Evolutionary conservation across 169 alveolate genomes (phyloP), one percentile per base, ranked within the genome.

Genomic region (Fabrea salina): DNA sequence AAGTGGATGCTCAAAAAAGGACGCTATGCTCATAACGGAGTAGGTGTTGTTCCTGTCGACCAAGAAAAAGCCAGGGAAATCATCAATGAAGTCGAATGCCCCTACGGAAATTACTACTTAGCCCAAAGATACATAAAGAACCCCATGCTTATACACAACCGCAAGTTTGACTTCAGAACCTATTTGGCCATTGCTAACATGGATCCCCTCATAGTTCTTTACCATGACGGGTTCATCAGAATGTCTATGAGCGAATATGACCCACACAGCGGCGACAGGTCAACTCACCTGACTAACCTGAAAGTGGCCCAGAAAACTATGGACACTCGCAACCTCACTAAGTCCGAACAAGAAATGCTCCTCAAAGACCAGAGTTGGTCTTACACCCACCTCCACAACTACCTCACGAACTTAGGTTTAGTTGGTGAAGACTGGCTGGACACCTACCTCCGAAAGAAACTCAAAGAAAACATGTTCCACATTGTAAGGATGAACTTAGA

Each of bases 131-230:
- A 84, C 57, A 35, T 84, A 25, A 50, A 81, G 30, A 37, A 80
- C 37, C 90, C 90, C 47, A 79, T 75, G 8, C 53, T 84, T 30
- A 16, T 72, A n/a, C 33, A 79, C 8, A 85, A 85, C 5, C 84
- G 80, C 74, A 84, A 84, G 53, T 84, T 68, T 68, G 90, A 84
- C 37, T 84, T 84, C 57, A 71, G 90, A 64, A 76, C 75, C 0
- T 84, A 84, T 58, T 68, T 84, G 2, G 49, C 80, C 16, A 67
- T 84, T 41, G 79, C 90, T 2, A 50, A 71, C 1, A 71, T 79
- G 30, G 84, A 84, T 7, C 90, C 90, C 0, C 44, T 84, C 7
- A 75, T 84, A 35, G 79, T 72, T 39, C 22, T 79, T 11, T 84
- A 71, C 47, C 47, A 75, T 7, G 90, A 84, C 27, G 86, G 86